Conservation (phyloP, 2,329 filamentous ascomycete species). For the Phyllosticta ampelicida region DNA sequence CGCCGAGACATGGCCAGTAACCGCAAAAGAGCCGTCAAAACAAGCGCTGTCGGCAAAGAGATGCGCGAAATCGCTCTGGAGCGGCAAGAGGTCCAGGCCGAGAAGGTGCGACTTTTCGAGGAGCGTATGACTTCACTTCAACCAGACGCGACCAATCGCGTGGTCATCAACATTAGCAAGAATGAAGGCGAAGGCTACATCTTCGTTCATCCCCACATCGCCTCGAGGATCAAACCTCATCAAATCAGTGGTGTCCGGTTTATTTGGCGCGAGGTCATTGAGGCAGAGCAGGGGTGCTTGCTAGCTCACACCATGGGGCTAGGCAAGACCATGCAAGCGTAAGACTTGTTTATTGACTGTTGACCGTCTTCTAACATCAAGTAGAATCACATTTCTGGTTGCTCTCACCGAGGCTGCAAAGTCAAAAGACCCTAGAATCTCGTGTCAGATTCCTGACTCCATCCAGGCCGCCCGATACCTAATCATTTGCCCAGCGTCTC, state of each 20-base stretch:
- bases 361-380: background rate
- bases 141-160: conserved; percentile 4
- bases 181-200: conserved; percentile 49
- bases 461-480: conserved; percentile 50
- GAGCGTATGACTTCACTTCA: background rate
- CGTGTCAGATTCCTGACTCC: conserved; percentile 55
- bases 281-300: conserved; percentile 60
- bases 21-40: background rate
- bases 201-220: conserved; percentile 55
- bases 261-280: conserved; percentile 75
- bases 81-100: conserved; percentile 33
- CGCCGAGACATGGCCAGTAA: background rate
- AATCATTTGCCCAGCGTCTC: conserved; percentile 61
- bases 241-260: conserved; percentile 76
- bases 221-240: conserved; percentile 59
- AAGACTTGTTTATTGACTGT: conserved; percentile 18
- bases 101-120: conserved; percentile 7
- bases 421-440: conserved; percentile 47
- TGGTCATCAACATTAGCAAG: conserved; percentile 60
- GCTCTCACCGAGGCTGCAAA: conserved; percentile 56
- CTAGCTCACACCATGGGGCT: conserved; percentile 86
- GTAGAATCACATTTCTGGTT: conserved; percentile 63
- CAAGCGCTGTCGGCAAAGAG: conserved; percentile 34
- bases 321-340: conserved; percentile 84
- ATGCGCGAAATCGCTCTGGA: conserved; percentile 42